Evolutionary conservation across 768 basidiomycete genomes (phyloP).

Genomic region (Kwoniella shandongensis): DNA sequence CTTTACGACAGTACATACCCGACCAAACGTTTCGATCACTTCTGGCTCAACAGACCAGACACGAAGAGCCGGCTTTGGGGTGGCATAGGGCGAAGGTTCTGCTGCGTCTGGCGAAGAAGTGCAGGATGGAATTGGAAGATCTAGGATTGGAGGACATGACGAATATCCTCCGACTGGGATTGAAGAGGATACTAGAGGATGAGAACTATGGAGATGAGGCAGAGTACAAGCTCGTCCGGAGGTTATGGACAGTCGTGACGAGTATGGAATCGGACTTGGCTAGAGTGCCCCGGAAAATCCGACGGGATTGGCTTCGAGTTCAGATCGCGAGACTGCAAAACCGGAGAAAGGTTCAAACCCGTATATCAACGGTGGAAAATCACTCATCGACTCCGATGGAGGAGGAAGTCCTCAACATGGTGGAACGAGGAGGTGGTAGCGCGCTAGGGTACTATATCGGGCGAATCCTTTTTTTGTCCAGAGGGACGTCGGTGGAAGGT

Average conservation of each 20-base stretch:
- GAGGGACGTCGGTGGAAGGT: constrained; percentile 3
- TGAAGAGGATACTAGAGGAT: constrained; percentile 1
- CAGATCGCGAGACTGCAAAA: not conserved
- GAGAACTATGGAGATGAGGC: constrained; percentile 3
- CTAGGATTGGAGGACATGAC: constrained; percentile 11
- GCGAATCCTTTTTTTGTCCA: not conserved
- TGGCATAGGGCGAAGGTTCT: constrained; percentile 9
- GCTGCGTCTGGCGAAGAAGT: constrained; percentile 12
- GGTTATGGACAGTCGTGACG: constrained; percentile 1
- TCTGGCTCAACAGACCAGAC: constrained; percentile 30
- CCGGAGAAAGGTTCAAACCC: not conserved
- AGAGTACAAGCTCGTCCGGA: constrained; percentile 9
- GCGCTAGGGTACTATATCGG: constrained; percentile 9
- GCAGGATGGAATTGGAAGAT: constrained; percentile 14
- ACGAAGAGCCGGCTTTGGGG: not conserved
- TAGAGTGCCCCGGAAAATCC: constrained; percentile 12
- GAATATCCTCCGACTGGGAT: constrained; percentile 8
- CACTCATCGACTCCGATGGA: constrained; percentile 1
- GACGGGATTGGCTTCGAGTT: constrained; percentile 11
- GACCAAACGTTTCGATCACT: constrained; percentile 29
- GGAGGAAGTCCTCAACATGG: constrained; percentile 6
- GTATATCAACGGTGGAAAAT: not conserved
- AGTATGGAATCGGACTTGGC: constrained; percentile 1
- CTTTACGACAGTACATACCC: constrained; percentile 35
- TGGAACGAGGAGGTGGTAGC: not conserved